phyloP scores from a whole-genome alignment of 306 rosid genomes.

The Ziziphus jujuba region DNA sequence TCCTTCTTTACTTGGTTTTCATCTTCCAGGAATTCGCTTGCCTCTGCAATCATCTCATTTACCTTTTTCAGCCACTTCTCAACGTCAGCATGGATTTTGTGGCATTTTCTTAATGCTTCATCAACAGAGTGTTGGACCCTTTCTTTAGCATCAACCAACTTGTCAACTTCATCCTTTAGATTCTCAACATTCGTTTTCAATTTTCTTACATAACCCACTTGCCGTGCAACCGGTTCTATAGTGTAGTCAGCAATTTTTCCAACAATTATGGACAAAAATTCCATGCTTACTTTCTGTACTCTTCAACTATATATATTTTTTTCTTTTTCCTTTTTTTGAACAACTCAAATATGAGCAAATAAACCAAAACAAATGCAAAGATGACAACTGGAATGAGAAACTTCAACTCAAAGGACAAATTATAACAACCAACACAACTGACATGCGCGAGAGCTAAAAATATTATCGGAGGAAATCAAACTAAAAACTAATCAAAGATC shows the following conservation, averaged over 20 bases:
- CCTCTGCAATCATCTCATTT: not conserved
- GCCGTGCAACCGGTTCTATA: conserved; percentile 12
- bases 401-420: too few relatives aligned
- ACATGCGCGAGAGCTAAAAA: too few relatives aligned
- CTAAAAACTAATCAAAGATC: too few relatives aligned
- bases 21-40: not conserved
- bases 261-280: not conserved
- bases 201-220: conserved; percentile 13
- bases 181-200: conserved; percentile 9
- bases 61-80: not conserved
- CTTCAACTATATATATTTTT: too few relatives aligned
- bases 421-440: too few relatives aligned
- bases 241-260: conserved; percentile 5
- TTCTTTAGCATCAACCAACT: not conserved
- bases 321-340: too few relatives aligned
- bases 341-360: too few relatives aligned
- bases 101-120: conserved; percentile 11
- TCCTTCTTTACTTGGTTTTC: not conserved
- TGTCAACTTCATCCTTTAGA: not conserved
- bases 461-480: too few relatives aligned
- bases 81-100: not conserved
- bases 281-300: too few relatives aligned
- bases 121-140: not conserved
- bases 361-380: too few relatives aligned
- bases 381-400: too few relatives aligned